Evolutionary conservation across 2,329 filamentous ascomycete species (phyloP), one percentile per base, ranked within the genome.

Genomic region (Paramyrothecium sp.): DNA sequence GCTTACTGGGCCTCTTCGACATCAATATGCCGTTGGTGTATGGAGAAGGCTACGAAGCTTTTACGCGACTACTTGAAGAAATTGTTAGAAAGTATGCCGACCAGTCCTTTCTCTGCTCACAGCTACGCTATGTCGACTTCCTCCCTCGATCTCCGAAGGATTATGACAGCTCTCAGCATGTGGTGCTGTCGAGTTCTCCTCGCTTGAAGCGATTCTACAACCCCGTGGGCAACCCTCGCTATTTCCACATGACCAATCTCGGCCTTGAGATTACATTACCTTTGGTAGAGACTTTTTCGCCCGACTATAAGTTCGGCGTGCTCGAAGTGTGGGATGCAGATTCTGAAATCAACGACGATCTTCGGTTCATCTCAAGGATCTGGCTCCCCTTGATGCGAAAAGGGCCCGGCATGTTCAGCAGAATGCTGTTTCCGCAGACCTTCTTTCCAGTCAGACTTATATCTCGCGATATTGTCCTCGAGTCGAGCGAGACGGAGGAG

Each of bases 1-100:
- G 61, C 8, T 54, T 73, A 0, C 55, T 72, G 2, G 71, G 70
- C 0, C 54, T 71, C 5, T 69, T 73, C 11, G 62, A 46, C 41
- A 38, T 54, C 21, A 19, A 41, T 21, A 54, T 54, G 51, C 51
- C 51, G 3, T n/a, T 54, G 26, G 20, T 54, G 13, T 54, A 54
- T 44, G 51, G 51, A 5, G 51, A 54, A 20, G 51, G 51, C 16
- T 16, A 54, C 33, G 21, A 54, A 20, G 51, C 51, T 16, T 54
- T 54, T 22, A 44, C 26, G 7, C 17, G 51, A 16, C 33, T 54
- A 10, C 51, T 54, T 19, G 34, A 38, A 41, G 51, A 54, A 20
- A 54, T 54, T 44, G 34, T 54, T 8, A 26, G 34, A 7, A 54
- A 54, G 22, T 54, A 54, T 20, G 17, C 51, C 3, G 51, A 54